Percentiles rank a stretch among this genome's conserved stretches.
phyloP scores from a whole-genome alignment of 2,329 filamentous ascomycete genomes.

The Didymella exigua region DNA sequence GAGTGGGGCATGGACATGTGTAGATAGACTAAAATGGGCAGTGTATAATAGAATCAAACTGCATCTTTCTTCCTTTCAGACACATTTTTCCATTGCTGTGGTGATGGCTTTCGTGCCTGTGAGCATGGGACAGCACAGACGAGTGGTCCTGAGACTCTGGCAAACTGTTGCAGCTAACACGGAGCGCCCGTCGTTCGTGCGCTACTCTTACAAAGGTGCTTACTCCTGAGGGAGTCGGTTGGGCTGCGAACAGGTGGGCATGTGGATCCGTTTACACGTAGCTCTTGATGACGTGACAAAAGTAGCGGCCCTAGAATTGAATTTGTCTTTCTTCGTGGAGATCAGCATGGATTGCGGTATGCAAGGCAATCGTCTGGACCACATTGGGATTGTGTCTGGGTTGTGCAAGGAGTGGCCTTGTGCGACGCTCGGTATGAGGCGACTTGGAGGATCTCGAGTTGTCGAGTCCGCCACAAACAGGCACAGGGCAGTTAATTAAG shows the following conservation, averaged over 20 bases:
- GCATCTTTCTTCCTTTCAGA: background rate
- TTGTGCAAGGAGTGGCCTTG: constrained; percentile 12
- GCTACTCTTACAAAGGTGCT: no score
- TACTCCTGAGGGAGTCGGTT: no score
- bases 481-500: background rate
- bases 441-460: background rate
- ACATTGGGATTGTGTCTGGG: background rate
- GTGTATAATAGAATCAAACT: constrained; percentile 6
- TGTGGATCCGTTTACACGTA: background rate
- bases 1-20: background rate
- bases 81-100: background rate
- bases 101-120: no score
- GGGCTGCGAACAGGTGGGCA: constrained; percentile 15
- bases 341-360: background rate
- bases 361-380: background rate
- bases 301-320: background rate
- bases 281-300: background rate
- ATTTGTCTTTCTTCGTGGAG: background rate
- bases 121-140: no score
- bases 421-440: background rate
- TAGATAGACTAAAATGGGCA: constrained; percentile 6
- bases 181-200: no score
- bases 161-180: no score
- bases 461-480: background rate
- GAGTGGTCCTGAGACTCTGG: no score